These are phyloP conservation scores for Spathaspora sp. DNA, from an alignment of 1,139 yeast species.

Conservation along the genomic window DNA sequence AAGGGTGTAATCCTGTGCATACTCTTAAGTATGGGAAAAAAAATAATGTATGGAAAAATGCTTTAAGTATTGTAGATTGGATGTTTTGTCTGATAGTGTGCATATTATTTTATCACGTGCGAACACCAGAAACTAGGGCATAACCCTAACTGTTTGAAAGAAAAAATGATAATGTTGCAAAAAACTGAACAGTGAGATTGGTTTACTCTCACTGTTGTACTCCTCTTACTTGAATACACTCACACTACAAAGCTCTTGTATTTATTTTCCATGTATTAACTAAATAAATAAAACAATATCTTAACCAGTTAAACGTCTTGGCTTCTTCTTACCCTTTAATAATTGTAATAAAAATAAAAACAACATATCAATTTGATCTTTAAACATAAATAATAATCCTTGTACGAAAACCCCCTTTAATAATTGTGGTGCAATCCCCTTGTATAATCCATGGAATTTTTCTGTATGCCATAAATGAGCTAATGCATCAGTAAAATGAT, in stretches of 20 bases:
- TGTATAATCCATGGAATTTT: constrained; percentile 50
- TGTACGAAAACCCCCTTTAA: constrained; percentile 83
- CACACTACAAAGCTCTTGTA: no score
- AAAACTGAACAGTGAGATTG: not conserved
- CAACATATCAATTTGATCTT: constrained; percentile 60
- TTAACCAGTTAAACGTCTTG: not conserved
- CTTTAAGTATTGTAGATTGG: constrained; percentile 1
- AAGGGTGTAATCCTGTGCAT: not conserved
- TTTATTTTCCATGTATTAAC: no score
- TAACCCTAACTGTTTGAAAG: not conserved
- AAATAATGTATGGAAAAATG: not conserved
- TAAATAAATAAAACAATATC: not conserved
- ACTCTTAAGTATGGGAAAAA: not conserved
- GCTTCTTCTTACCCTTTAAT: constrained; percentile 21
- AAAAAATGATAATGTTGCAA: not conserved
- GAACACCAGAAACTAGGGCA: not conserved
- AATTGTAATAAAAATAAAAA: constrained; percentile 40
- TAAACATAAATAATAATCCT: constrained; percentile 80
- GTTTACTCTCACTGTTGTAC: no score
- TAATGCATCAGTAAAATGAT: constrained; percentile 43
- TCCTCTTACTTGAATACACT: no score
- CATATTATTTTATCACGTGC: constrained; percentile 4
- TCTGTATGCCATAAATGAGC: constrained; percentile 46
- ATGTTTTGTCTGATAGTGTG: not conserved
- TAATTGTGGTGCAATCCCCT: constrained; percentile 80